Evolutionary conservation across 2,329 filamentous ascomycete species (phyloP), one percentile per base, ranked within the genome.

Genomic region (Stemphylium vesicarium): DNA sequence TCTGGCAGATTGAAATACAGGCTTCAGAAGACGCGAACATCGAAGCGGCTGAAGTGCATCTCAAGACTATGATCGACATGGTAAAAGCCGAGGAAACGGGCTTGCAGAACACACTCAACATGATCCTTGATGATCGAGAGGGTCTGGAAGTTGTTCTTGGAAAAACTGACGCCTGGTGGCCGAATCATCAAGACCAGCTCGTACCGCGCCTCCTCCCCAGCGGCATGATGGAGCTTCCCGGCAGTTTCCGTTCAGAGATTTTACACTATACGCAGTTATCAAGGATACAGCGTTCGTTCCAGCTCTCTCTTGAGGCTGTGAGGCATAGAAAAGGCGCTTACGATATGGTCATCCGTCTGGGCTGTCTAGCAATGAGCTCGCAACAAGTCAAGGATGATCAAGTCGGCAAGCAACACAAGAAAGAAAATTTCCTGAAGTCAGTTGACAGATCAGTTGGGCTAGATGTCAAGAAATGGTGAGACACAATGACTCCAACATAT

Each of bases 101-200:
- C 8, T 10, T 50, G 1, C 42, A 59, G 11, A 39, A 57, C 16
- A 24, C 52, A n/a, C 33, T 64, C 16, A 64, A 66, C 36, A 57
- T 73, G 10, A 48, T 74, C 9, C 58, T 74, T 2, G 71, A 75
- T 45, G 53, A 62, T 3, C 39, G 26, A 20, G 70, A 73, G 37
- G 71, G 66, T 3, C 40, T 57, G 11, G 39, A 68, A 12, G 59
- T 72, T 6, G 24, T 57, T 1, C 53, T 71, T 3, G 46, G 63
- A 13, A 29, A 40, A 41, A 55, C 59, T n/a, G 59, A 63, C 0
- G 9, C 29, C 2, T 73, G 70, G 72, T 73, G 70, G 70, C 72
- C 72, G 0, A 50, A 56, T 15, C 40, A 33, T 4, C 24, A 33
- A 7, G 56, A 67, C n/a, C 49, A 15, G 3, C 42, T 72, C 15